Conservation (phyloP, 2,329 filamentous ascomycete genomes). For the Keithomyces neogunnii region DNA sequence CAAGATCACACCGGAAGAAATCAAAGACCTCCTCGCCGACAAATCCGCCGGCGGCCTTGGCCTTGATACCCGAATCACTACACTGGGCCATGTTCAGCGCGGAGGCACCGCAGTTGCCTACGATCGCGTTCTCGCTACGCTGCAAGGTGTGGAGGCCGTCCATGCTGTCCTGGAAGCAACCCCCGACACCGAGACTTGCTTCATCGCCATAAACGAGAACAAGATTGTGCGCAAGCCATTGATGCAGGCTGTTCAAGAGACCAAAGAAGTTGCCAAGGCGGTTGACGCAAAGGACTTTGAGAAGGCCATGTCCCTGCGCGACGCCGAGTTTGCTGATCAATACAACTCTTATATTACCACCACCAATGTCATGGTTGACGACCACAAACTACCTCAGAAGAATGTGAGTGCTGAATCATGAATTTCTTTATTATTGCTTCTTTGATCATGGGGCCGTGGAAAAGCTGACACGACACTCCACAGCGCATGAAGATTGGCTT, state of each 20-base stretch:
- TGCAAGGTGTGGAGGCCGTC: slow-evolving; percentile 92
- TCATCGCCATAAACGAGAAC: slow-evolving; percentile 96
- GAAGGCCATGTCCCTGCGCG: slow-evolving; percentile 77
- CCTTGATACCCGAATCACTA: slow-evolving; percentile 89
- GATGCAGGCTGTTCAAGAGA: slow-evolving; percentile 80
- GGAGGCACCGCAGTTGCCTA: slow-evolving; percentile 89
- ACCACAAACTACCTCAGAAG: slow-evolving; percentile 56
- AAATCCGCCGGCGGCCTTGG: slow-evolving; percentile 56
- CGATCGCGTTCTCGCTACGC: slow-evolving; percentile 83
- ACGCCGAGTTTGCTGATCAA: slow-evolving; percentile 90
- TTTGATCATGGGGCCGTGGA: background rate
- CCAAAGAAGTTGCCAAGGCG: slow-evolving; percentile 72
- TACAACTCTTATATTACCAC: slow-evolving; percentile 87
- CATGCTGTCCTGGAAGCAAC: slow-evolving; percentile 84
- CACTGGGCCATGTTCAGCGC: slow-evolving; percentile 93
- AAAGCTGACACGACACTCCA: slow-evolving; percentile 18
- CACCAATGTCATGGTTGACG: slow-evolving; percentile 68
- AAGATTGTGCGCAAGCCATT: slow-evolving; percentile 89
- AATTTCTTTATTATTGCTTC: background rate
- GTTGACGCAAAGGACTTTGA: slow-evolving; percentile 83
- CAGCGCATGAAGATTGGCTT: slow-evolving; percentile 89
- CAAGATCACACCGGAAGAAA: slow-evolving; percentile 71
- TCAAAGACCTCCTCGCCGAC: slow-evolving; percentile 82
- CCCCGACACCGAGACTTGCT: slow-evolving; percentile 81
- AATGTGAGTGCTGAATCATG: slow-evolving; percentile 44